Evolutionary conservation across 1,284 basidiomycete genomes (phyloP).

Genomic region (Ceratobasidium sp.): DNA sequence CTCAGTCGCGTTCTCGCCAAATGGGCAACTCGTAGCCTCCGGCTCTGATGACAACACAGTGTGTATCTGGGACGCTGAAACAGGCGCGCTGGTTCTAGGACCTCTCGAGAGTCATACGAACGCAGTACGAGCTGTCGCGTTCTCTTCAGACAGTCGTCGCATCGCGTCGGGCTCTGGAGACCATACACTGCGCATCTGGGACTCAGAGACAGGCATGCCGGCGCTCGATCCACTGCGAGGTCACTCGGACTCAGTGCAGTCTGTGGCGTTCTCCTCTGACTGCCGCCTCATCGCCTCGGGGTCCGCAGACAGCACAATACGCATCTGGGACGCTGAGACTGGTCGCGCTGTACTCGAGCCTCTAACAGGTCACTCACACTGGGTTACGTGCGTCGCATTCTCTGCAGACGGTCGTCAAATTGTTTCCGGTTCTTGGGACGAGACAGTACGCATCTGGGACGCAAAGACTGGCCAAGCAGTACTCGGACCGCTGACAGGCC

Average conservation of each 20-base stretch:
- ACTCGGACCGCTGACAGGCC: not conserved
- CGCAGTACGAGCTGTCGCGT: constrained; percentile 4
- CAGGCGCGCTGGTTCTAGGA: not conserved
- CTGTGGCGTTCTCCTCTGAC: constrained; percentile 34
- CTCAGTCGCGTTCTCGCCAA: constrained; percentile 25
- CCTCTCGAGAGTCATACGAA: constrained; percentile 37
- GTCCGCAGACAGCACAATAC: constrained; percentile 9
- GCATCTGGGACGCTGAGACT: constrained; percentile 14
- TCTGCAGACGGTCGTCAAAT: constrained; percentile 37
- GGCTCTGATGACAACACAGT: constrained; percentile 22
- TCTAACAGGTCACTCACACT: not conserved
- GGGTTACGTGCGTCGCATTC: constrained; percentile 8
- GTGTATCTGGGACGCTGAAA: constrained; percentile 33
- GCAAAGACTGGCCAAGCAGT: not conserved
- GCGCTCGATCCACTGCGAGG: constrained; percentile 5
- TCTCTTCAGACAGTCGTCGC: constrained; percentile 21
- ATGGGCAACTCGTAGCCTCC: constrained; percentile 18
- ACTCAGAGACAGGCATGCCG: not conserved
- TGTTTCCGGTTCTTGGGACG: constrained; percentile 11
- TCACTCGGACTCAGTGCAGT: not conserved
- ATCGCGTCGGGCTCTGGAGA: constrained; percentile 25
- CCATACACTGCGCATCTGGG: constrained; percentile 34
- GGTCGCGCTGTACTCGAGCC: not conserved
- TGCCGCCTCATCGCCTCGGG: constrained; percentile 17
- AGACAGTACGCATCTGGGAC: constrained; percentile 35